These are phyloP conservation scores for Pichia exigua DNA, from an alignment of 805 yeast genomes.

Conservation along the genomic window DNA sequence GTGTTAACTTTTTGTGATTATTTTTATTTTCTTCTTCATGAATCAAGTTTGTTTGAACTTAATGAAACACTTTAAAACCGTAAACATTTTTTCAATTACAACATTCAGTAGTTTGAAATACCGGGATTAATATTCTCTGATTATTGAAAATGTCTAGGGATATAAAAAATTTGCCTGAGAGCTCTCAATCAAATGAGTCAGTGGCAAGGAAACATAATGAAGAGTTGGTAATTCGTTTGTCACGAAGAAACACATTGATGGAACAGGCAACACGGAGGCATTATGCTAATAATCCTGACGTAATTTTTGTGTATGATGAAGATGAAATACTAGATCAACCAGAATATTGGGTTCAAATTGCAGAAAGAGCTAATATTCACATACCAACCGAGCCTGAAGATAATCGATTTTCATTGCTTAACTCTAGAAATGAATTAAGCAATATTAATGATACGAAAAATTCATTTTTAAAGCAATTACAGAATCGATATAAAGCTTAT, in stretches of 20 bases:
- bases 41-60: neutral
- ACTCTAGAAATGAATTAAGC: neutral
- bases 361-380: constrained; percentile 24
- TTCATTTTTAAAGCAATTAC: constrained; percentile 16
- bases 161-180: neutral
- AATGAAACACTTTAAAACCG: neutral
- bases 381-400: neutral
- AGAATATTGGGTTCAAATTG: constrained; percentile 24
- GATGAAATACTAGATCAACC: constrained; percentile 11
- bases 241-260: constrained; percentile 17
- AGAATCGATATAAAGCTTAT: constrained; percentile 26
- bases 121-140: neutral
- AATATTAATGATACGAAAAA: neutral
- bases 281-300: constrained; percentile 14
- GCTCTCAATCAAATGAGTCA: neutral
- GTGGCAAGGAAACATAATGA: neutral
- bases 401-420: constrained; percentile 1
- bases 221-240: constrained; percentile 11
- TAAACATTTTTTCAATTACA: neutral
- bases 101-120: neutral
- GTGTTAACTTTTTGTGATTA: neutral
- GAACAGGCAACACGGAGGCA: constrained; percentile 18
- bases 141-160: neutral
- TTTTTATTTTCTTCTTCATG: neutral
- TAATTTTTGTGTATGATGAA: constrained; percentile 12